Conservation (phyloP, 1,284 basidiomycete genomes). For the Boletus mariae region DNA sequence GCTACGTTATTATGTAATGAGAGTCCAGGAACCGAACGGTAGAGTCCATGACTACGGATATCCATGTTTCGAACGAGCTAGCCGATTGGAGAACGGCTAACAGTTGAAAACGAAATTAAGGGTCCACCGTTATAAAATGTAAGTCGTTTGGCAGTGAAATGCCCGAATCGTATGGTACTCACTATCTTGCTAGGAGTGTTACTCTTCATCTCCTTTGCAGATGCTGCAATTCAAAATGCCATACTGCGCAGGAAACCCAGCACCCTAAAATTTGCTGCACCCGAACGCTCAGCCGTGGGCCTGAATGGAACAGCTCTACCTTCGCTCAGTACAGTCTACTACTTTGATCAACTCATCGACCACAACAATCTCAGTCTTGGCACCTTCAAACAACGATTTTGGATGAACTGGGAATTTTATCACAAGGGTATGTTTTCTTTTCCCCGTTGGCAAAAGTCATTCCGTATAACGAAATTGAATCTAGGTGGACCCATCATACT, state of each 20-base stretch:
- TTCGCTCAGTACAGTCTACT: constrained; percentile 46
- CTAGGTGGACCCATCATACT: constrained; percentile 67
- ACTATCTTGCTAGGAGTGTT: constrained; percentile 2
- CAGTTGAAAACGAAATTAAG: no score
- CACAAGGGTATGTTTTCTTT: constrained; percentile 39
- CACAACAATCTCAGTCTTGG: constrained; percentile 63
- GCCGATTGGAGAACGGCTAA: no score
- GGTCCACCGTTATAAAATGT: no score
- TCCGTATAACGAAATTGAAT: neutral
- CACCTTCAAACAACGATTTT: constrained; percentile 75
- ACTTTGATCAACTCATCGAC: constrained; percentile 71
- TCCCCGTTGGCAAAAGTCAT: neutral
- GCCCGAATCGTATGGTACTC: constrained; percentile 10
- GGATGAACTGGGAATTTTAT: constrained; percentile 63
- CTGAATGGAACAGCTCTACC: constrained; percentile 25
- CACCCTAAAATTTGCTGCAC: constrained; percentile 18
- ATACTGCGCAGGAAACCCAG: constrained; percentile 18
- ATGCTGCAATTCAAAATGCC: constrained; percentile 19
- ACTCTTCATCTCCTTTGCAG: constrained; percentile 13
- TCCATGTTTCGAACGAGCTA: no score
- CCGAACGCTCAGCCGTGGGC: constrained; percentile 5
- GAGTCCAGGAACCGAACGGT: no score
- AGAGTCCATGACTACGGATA: no score
- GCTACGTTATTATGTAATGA: no score
- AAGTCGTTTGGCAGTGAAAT: no score